Evolutionary conservation across 257 asterid genomes (phyloP).

Genomic region (Gardenia jasminoides): DNA sequence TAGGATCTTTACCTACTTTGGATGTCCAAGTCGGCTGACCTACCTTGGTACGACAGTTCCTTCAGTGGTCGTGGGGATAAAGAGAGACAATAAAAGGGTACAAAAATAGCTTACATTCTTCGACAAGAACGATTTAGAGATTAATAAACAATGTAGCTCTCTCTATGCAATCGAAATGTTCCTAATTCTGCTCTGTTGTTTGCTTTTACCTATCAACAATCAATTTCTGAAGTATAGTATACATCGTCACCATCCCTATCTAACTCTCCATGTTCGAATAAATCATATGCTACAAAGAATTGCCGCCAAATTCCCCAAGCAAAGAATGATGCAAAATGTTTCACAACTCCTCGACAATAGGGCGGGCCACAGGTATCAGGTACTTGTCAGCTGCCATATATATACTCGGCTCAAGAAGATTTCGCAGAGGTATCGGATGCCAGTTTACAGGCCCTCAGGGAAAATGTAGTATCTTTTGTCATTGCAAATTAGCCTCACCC

Average conservation of each 20-base stretch:
- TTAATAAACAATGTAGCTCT: neutral
- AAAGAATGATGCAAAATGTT: slow-evolving; percentile 15
- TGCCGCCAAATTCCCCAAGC: slow-evolving; percentile 12
- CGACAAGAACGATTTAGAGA: neutral
- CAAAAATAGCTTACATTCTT: neutral
- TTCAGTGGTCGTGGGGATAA: too few species aligned
- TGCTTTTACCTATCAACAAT: neutral
- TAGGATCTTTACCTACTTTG: too few species aligned
- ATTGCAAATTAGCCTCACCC: slow-evolving; percentile 6
- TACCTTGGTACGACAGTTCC: too few species aligned
- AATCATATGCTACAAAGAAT: slow-evolving; percentile 21
- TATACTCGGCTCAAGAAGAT: neutral
- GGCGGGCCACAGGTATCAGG: neutral
- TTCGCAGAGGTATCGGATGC: neutral
- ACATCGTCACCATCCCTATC: neutral
- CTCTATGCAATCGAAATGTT: neutral
- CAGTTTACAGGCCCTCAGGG: slow-evolving; percentile 1
- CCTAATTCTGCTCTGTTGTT: neutral
- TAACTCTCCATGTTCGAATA: neutral
- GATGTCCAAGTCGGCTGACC: too few species aligned
- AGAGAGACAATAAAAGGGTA: too few species aligned
- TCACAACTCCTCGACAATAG: slow-evolving; percentile 6
- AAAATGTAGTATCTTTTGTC: neutral
- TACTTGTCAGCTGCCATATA: slow-evolving; percentile 1
- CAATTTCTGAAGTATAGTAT: neutral